Evolutionary conservation across 257 asterid genomes (phyloP).

Genomic region (Eucommia ulmoides): DNA sequence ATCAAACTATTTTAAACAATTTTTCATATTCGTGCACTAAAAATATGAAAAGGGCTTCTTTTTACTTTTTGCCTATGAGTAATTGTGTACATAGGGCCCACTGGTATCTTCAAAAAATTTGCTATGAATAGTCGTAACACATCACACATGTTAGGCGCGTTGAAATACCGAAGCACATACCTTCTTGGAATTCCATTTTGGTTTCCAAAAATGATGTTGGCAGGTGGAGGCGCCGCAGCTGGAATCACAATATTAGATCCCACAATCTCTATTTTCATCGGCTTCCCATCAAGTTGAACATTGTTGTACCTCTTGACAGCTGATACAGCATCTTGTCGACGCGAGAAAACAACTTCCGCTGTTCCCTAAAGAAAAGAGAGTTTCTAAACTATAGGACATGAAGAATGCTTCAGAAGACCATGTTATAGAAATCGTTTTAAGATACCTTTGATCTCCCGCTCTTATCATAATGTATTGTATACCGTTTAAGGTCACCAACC

Average conservation of each 20-base stretch:
- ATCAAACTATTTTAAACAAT: neutral
- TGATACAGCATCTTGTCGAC: constrained; percentile 42
- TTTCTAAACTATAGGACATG: constrained; percentile 18
- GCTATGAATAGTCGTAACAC: neutral
- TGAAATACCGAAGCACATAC: constrained; percentile 4
- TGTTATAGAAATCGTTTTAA: constrained; percentile 11
- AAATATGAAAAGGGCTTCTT: neutral
- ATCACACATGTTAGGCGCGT: neutral
- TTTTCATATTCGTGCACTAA: neutral
- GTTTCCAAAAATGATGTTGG: constrained; percentile 22
- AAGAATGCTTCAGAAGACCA: constrained; percentile 17
- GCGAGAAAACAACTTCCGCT: constrained; percentile 66
- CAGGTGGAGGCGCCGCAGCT: constrained; percentile 15
- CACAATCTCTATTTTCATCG: constrained; percentile 52
- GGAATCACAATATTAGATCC: constrained; percentile 35
- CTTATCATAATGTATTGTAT: constrained; percentile 65
- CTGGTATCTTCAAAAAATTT: neutral
- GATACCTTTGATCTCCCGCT: constrained; percentile 95
- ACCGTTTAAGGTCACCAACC: constrained; percentile 80
- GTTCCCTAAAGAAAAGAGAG: constrained; percentile 55
- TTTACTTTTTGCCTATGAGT: neutral
- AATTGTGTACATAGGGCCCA: neutral
- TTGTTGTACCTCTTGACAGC: constrained; percentile 56
- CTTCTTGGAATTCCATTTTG: constrained; percentile 27
- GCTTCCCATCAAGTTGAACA: constrained; percentile 65